Conservation (phyloP, 2,329 filamentous ascomycete genomes). For the Fusarium sp. region DNA sequence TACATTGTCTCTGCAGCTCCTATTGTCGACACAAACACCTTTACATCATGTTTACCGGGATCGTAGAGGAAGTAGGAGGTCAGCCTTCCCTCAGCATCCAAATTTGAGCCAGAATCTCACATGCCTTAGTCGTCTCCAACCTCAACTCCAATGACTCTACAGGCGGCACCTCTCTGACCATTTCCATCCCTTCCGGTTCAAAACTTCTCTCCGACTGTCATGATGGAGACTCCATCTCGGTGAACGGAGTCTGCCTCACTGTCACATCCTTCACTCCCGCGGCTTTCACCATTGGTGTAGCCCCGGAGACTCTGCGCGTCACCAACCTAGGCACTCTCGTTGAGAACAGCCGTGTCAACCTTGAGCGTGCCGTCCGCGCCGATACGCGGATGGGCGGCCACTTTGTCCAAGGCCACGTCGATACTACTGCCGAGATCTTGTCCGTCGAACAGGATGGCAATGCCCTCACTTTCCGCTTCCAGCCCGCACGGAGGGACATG, state of each 20-base stretch:
- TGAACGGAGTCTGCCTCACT: constrained; percentile 97
- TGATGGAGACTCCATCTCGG: constrained; percentile 92
- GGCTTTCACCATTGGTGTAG: constrained; percentile 91
- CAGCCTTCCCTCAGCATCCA: constrained; percentile 55
- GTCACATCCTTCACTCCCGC: constrained; percentile 73
- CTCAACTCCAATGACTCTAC: constrained; percentile 86
- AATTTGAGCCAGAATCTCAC: constrained; percentile 45
- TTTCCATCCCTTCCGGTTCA: constrained; percentile 77
- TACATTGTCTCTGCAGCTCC: background rate
- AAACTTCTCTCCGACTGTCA: constrained; percentile 87
- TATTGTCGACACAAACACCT: background rate
- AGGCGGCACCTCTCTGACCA: constrained; percentile 91
- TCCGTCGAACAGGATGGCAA: constrained; percentile 87
- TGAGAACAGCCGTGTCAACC: constrained; percentile 81
- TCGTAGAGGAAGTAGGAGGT: constrained; percentile 95
- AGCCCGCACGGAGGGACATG: constrained; percentile 77
- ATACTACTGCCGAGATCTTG: constrained; percentile 85
- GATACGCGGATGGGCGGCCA: constrained; percentile 97
- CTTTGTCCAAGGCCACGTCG: constrained; percentile 98
- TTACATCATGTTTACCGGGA: constrained; percentile 89
- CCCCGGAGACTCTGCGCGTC: constrained; percentile 94
- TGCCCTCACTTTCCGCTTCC: constrained; percentile 88
- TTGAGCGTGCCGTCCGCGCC: constrained; percentile 93
- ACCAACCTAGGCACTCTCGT: constrained; percentile 90
- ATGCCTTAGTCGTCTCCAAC: constrained; percentile 81